phyloP scores from a whole-genome alignment of 768 basidiomycete genomes.

The Podaxis mareebaensis region DNA sequence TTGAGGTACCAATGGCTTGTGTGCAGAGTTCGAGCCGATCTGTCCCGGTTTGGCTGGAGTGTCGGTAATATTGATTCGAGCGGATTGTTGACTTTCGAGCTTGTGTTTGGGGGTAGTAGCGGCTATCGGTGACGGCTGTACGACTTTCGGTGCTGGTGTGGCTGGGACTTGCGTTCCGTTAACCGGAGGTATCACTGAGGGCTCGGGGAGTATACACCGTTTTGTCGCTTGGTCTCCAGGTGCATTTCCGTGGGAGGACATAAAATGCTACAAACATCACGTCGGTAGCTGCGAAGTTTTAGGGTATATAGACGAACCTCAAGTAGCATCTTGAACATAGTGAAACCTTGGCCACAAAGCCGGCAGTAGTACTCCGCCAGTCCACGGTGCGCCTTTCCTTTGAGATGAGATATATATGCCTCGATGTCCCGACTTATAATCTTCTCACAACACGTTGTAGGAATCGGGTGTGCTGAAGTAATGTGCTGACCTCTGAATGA shows the following conservation, averaged over 20 bases:
- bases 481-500: background rate
- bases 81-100: too few species aligned
- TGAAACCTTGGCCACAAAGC: background rate
- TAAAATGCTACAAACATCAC: background rate
- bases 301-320: background rate
- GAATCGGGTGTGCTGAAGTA: background rate
- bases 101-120: too few species aligned
- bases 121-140: too few species aligned
- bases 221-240: background rate
- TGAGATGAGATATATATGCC: background rate
- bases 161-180: too few species aligned
- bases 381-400: background rate
- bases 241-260: background rate
- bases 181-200: too few species aligned
- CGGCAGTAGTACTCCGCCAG: background rate
- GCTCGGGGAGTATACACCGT: too few species aligned
- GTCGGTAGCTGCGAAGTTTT: background rate
- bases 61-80: too few species aligned
- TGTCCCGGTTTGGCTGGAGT: too few species aligned
- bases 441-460: background rate
- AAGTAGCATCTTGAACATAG: background rate
- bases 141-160: too few species aligned
- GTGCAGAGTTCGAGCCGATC: too few species aligned
- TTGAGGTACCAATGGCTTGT: background rate
- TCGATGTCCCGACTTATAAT: background rate